Evolutionary conservation across 352 stramenopile species (phyloP).

Genomic region (Globisporangium abappressorium): DNA sequence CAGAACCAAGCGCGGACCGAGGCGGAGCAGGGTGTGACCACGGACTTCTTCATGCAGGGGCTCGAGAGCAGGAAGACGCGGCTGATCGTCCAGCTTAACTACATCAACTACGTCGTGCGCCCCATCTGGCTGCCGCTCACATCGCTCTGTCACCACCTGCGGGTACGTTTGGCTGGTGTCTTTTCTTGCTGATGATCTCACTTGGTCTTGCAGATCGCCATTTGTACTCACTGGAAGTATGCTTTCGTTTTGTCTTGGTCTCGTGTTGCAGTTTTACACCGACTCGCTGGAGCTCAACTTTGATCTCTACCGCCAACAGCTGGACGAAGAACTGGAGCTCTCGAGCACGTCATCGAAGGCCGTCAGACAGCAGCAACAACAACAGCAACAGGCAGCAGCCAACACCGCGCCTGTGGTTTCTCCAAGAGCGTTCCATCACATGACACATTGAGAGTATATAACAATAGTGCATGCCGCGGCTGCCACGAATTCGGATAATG

Average conservation of each 20-base stretch:
- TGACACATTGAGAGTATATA: not conserved
- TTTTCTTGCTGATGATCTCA: not conserved
- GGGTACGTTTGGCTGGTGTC: slow-evolving; percentile 25
- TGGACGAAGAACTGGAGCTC: slow-evolving; percentile 30
- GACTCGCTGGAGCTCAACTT: slow-evolving; percentile 71
- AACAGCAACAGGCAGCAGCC: not conserved
- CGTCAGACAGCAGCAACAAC: not conserved
- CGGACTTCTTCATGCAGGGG: slow-evolving; percentile 75
- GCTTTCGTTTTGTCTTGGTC: not conserved
- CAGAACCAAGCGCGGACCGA: slow-evolving; percentile 58
- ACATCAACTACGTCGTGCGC: slow-evolving; percentile 73
- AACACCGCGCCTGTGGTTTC: not conserved
- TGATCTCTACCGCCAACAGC: slow-evolving; percentile 41
- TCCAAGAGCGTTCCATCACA: not conserved
- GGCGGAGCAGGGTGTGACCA: slow-evolving; percentile 40
- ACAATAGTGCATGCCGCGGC: not conserved
- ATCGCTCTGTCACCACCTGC: slow-evolving; percentile 53
- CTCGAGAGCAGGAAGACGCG: slow-evolving; percentile 48
- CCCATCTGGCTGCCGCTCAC: slow-evolving; percentile 71
- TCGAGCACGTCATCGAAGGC: not conserved
- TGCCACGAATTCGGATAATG: too few species aligned
- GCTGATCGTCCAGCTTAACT: slow-evolving; percentile 66
- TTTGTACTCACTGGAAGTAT: not conserved
- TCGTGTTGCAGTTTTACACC: slow-evolving; percentile 48
- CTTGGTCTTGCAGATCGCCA: not conserved